Conservation (phyloP, 2,329 filamentous ascomycete species). For the Neonectria punicea region DNA sequence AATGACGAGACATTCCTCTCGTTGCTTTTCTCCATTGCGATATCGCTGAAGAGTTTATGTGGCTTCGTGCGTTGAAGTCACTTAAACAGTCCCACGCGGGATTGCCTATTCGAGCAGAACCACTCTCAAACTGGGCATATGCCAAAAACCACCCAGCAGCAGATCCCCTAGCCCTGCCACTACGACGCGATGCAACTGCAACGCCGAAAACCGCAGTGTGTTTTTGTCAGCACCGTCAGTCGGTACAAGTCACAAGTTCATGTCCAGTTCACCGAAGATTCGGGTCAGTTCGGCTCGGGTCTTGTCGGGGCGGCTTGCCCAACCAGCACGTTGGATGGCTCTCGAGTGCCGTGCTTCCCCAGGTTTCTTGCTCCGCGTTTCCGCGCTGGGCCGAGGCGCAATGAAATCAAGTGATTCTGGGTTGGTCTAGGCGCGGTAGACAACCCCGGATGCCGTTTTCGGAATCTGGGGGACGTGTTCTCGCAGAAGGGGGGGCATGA, state of each 20-base stretch:
- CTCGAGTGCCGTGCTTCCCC: neutral
- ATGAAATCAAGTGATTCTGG: neutral
- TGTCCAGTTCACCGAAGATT: neutral
- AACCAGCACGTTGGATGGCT: neutral
- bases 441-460: conserved; percentile 12
- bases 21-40: neutral
- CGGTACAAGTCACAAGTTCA: neutral
- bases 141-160: neutral
- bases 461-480: conserved; percentile 19
- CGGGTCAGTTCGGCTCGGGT: conserved; percentile 19
- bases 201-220: neutral
- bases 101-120: conserved; percentile 16
- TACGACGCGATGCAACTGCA: neutral
- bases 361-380: conserved; percentile 3
- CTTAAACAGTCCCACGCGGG: conserved; percentile 1
- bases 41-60: neutral
- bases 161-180: conserved; percentile 1
- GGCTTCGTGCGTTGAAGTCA: neutral
- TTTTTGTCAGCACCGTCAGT: neutral
- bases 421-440: neutral
- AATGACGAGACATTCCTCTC: neutral
- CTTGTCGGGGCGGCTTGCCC: conserved; percentile 8
- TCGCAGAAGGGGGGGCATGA: neutral
- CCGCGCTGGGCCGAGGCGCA: conserved; percentile 1
- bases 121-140: neutral